These are phyloP conservation scores for Sporothrix curviconia DNA, from an alignment of 2,329 filamentous ascomycete genomes.

Conservation along the genomic window DNA sequence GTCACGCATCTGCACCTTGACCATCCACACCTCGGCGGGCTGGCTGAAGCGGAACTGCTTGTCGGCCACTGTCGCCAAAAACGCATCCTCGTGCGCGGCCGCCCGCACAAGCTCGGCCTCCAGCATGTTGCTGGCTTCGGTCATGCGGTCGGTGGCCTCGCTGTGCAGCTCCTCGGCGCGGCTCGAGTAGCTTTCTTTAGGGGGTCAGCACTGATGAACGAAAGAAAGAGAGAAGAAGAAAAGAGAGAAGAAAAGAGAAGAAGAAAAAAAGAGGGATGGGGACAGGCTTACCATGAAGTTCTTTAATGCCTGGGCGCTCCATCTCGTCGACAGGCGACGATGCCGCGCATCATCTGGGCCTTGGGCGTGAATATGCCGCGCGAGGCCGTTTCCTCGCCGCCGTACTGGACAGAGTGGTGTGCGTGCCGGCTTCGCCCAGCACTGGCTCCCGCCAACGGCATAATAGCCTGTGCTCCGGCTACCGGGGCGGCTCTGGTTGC, in stretches of 20 bases:
- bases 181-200: constrained; percentile 17
- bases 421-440: neutral
- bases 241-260: no score
- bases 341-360: neutral
- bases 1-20: constrained; percentile 15
- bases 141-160: constrained; percentile 13
- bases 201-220: neutral
- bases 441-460: neutral
- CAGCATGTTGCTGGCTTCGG: constrained; percentile 1
- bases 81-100: constrained; percentile 4
- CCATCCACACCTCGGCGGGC: constrained; percentile 13
- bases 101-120: constrained; percentile 11
- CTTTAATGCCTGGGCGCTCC: neutral
- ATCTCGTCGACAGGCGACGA: neutral
- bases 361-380: neutral
- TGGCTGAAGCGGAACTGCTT: constrained; percentile 10
- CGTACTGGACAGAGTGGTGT: no score
- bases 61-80: neutral
- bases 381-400: no score
- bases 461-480: neutral
- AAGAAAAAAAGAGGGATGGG: no score
- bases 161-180: constrained; percentile 16
- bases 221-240: no score
- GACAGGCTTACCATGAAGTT: constrained; percentile 6
- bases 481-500: neutral